Evolutionary conservation across 129 eudicot genomes (phyloP), one percentile per base, ranked within the genome.

Genomic region (Calendula officinalis): DNA sequence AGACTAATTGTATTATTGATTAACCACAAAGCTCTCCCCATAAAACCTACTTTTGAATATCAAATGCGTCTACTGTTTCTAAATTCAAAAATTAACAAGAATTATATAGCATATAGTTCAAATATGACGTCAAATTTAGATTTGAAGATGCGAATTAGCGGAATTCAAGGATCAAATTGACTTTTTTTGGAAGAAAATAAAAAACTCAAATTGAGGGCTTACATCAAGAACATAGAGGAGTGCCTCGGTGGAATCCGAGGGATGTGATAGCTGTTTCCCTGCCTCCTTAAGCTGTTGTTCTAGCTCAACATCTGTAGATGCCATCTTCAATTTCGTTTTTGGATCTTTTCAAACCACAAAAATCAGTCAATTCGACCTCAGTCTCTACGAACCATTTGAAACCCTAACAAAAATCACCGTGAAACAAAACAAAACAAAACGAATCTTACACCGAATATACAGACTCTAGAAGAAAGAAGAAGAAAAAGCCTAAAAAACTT

Each of bases 171-270:
- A 51, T 32, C 43, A n/a, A 48, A 49, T 8, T 13, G 17, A 27
- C 36, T 6, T 11, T 0, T 10, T 1, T 30, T 30, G 7, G 6
- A 0, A 40, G 5, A 33, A 30, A 30, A 12, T n/a, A 8, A 5
- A 32, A 35, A 37, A 42, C 59, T 11, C 27, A 22, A 22, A 22
- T 22, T 22, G 30, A 22, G 30, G 30, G 30, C 94, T 82, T 73
- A 91, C 98, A 64, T 87, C 94, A 67, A 91, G 98, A 58, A 85
- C 70, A 60, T 81, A 61, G 7, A 91, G 88, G 44, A 91, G 87
- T 40, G 76, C 83, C 46, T 85, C 83, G 47, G 75, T 69, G n/a
- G 84, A 77, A 61, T 82, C 62, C 0, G 96, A 80, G 3, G 79
- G 80, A 53, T 70, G 72, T 5, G 68, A 61, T 3, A 91, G 84